Percentiles rank a stretch among this genome's conserved stretches.
phyloP scores from a whole-genome alignment of 192 early-diverging fungal species.

The Linderina pennispora region DNA sequence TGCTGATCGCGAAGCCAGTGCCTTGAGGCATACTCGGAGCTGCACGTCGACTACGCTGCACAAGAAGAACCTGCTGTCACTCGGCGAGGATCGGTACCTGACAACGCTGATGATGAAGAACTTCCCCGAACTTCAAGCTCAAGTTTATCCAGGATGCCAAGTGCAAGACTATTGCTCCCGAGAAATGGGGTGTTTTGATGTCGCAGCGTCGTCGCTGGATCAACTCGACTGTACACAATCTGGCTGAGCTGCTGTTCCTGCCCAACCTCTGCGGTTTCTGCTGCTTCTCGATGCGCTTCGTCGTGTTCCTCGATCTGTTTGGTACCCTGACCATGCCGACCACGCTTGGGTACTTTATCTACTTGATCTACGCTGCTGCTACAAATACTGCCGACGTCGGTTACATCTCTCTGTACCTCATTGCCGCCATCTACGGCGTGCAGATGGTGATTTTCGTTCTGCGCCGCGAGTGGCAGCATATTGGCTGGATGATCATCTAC shows the following conservation, averaged over 20 bases:
- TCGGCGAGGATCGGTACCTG: conserved; percentile 93
- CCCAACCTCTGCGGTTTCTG: conserved; percentile 87
- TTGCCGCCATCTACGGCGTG: conserved; percentile 81
- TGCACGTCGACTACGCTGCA: conserved; percentile 86
- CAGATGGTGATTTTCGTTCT: conserved; percentile 80
- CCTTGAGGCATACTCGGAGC: conserved; percentile 82
- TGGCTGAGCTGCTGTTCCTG: conserved; percentile 76
- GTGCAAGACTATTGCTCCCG: conserved; percentile 79
- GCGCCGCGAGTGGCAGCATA: conserved; percentile 71
- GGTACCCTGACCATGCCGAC: conserved; percentile 66
- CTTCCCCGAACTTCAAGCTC: conserved; percentile 84
- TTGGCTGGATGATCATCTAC: conserved; percentile 85
- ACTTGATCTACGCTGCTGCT: conserved; percentile 64
- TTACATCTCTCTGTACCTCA: conserved; percentile 70
- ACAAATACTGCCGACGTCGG: conserved; percentile 57
- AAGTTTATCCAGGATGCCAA: conserved; percentile 79
- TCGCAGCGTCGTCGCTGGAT: conserved; percentile 98
- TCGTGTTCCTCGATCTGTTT: conserved; percentile 86
- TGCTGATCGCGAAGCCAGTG: conserved; percentile 70
- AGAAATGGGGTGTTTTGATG: conserved; percentile 71
- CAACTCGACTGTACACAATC: conserved; percentile 94
- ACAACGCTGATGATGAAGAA: conserved; percentile 93
- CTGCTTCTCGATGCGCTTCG: conserved; percentile 93
- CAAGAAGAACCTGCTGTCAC: conserved; percentile 86
- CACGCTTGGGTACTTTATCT: conserved; percentile 67